Conservation (phyloP, 441 rosid genomes). For the California macrophylla region DNA sequence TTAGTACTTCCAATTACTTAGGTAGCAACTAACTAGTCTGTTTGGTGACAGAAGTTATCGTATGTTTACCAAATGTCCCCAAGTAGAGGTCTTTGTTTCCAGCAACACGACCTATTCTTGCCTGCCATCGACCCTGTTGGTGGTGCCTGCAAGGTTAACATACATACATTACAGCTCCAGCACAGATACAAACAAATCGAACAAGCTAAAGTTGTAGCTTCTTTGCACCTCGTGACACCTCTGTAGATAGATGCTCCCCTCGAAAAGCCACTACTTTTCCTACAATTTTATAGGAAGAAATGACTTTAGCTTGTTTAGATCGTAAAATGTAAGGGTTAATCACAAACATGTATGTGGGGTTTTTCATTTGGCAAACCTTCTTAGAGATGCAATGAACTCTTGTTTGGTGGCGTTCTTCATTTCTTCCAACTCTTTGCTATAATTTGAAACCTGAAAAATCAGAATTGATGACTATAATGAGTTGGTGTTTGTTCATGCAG, state of each 20-base stretch:
- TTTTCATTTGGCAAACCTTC: constrained; percentile 41
- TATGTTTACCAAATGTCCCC: constrained; percentile 77
- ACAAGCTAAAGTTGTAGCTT: not conserved
- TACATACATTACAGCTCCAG: not conserved
- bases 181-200: not conserved
- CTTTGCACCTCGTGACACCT: constrained; percentile 56
- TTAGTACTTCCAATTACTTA: no score
- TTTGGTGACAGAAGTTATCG: not conserved
- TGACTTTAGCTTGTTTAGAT: not conserved
- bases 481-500: not conserved
- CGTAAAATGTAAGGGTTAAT: no score
- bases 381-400: constrained; percentile 82
- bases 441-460: constrained; percentile 44
- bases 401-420: constrained; percentile 85
- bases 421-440: constrained; percentile 73
- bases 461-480: not conserved
- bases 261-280: constrained; percentile 75
- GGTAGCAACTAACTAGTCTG: not conserved
- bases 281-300: constrained; percentile 11
- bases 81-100: constrained; percentile 97
- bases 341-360: no score
- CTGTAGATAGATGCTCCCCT: constrained; percentile 70
- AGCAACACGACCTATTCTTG: constrained; percentile 44
- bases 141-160: constrained; percentile 49
- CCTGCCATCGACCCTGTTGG: constrained; percentile 94